A percentile compares a stretch with the other conserved stretches of the same genome.
These are phyloP conservation scores for Tulasnella sp. DNA, from an alignment of 768 basidiomycete genomes.

Conservation along the genomic window DNA sequence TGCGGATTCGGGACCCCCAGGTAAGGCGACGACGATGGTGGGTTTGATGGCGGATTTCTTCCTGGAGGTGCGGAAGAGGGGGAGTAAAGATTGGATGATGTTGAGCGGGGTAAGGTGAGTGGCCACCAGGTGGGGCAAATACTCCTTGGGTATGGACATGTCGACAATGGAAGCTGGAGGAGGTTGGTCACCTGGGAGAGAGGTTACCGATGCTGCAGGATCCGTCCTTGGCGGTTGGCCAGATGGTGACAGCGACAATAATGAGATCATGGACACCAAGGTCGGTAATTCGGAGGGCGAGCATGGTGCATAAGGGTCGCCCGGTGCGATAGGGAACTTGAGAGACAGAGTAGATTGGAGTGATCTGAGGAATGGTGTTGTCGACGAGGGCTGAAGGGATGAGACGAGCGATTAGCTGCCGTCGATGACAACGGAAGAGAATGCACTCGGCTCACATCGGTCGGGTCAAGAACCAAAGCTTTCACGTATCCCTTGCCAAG, in stretches of 20 bases:
- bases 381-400: conserved; percentile 46
- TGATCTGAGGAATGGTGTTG: conserved; percentile 69
- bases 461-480: conserved; percentile 69
- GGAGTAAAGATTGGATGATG: conserved; percentile 63
- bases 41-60: conserved; percentile 50
- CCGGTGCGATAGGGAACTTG: conserved; percentile 65
- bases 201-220: conserved; percentile 48
- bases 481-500: conserved; percentile 64
- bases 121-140: conserved; percentile 58
- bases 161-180: background rate
- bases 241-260: conserved; percentile 46
- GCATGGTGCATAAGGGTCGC: conserved; percentile 52
- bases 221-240: conserved; percentile 35
- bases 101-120: conserved; percentile 71
- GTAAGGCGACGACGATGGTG: conserved; percentile 12
- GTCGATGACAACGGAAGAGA: background rate
- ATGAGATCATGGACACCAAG: conserved; percentile 67
- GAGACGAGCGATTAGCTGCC: background rate
- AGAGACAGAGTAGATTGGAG: conserved; percentile 68
- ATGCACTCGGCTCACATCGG: conserved; percentile 41
- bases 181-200: background rate
- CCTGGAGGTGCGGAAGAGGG: conserved; percentile 56
- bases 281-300: conserved; percentile 49
- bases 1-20: conserved; percentile 52
- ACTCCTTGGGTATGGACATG: conserved; percentile 38